phyloP scores from a whole-genome alignment of 805 yeast genomes.

The Kazachstania psychrophila region DNA sequence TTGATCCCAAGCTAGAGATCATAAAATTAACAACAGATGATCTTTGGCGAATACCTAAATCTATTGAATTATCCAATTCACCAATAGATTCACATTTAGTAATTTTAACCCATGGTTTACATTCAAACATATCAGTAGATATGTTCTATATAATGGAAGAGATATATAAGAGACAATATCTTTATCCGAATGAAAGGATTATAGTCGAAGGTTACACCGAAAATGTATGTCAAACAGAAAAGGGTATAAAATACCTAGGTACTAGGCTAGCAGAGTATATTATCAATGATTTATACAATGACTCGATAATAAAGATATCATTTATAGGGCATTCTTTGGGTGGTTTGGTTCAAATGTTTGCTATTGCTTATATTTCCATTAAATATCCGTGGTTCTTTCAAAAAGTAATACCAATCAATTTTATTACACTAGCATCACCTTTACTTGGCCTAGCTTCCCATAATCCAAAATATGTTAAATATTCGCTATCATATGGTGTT shows the following conservation, averaged over 20 bases:
- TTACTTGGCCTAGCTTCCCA: slow-evolving; percentile 66
- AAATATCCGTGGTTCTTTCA: slow-evolving; percentile 63
- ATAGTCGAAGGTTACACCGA: slow-evolving; percentile 60
- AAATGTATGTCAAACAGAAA: slow-evolving; percentile 68
- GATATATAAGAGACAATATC: slow-evolving; percentile 34
- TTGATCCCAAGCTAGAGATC: slow-evolving; percentile 36
- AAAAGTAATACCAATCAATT: slow-evolving; percentile 51
- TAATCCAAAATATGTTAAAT: slow-evolving; percentile 62
- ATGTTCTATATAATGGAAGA: slow-evolving; percentile 65
- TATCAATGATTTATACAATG: slow-evolving; percentile 37
- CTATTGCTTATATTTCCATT: slow-evolving; percentile 58
- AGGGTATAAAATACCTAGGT: slow-evolving; percentile 69
- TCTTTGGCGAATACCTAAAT: slow-evolving; percentile 56
- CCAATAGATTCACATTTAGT: slow-evolving; percentile 53
- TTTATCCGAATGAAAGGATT: slow-evolving; percentile 33
- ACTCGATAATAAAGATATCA: slow-evolving; percentile 45
- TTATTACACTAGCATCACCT: slow-evolving; percentile 67
- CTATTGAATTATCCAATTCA: slow-evolving; percentile 4
- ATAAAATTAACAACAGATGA: slow-evolving; percentile 48
- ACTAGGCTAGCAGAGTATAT: slow-evolving; percentile 59
- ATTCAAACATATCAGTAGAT: slow-evolving; percentile 68
- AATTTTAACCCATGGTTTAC: slow-evolving; percentile 66
- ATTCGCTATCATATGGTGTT: slow-evolving; percentile 60
- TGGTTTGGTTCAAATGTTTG: slow-evolving; percentile 68
- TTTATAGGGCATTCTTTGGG: slow-evolving; percentile 76